Evolutionary conservation across 768 basidiomycete species (phyloP).

Genomic region (Chalciporus sphaerocephalus): DNA sequence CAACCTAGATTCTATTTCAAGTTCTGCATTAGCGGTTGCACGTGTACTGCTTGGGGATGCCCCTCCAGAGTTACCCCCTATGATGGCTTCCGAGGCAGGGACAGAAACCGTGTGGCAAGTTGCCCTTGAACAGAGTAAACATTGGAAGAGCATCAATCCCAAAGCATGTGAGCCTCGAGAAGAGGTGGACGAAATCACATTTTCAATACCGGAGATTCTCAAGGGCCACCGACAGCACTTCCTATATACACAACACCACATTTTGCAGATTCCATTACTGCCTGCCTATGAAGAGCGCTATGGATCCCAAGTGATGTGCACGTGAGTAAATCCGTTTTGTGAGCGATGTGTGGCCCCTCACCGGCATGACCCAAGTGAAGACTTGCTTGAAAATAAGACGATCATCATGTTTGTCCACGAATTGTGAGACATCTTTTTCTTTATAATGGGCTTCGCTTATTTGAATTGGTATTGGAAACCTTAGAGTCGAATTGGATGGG

Average conservation of each 20-base stretch:
- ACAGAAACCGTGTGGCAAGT: slow-evolving; percentile 90
- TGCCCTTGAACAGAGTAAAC: slow-evolving; percentile 79
- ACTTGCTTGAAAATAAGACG: slow-evolving; percentile 73
- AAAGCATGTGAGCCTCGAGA: slow-evolving; percentile 79
- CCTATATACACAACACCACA: slow-evolving; percentile 66
- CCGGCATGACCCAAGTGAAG: slow-evolving; percentile 44
- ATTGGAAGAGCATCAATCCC: slow-evolving; percentile 85
- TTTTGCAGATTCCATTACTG: slow-evolving; percentile 80
- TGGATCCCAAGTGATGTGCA: slow-evolving; percentile 82
- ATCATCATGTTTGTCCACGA: slow-evolving; percentile 90
- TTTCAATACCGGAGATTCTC: slow-evolving; percentile 77
- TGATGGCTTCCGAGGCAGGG: slow-evolving; percentile 73
- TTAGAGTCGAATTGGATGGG: slow-evolving; percentile 78
- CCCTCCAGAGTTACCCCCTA: slow-evolving; percentile 67
- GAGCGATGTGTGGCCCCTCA: not conserved
- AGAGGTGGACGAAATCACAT: slow-evolving; percentile 58
- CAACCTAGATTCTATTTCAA: slow-evolving; percentile 83
- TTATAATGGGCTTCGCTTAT: not conserved
- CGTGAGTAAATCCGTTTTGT: slow-evolving; percentile 53
- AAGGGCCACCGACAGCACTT: slow-evolving; percentile 87
- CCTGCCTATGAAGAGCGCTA: slow-evolving; percentile 68
- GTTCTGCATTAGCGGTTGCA: slow-evolving; percentile 83
- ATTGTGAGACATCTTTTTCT: slow-evolving; percentile 56
- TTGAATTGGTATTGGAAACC: slow-evolving; percentile 62
- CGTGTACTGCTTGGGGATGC: slow-evolving; percentile 85